Conservation (phyloP, 176 grass and related monocot genomes). For the Neostapfia colusana region DNA sequence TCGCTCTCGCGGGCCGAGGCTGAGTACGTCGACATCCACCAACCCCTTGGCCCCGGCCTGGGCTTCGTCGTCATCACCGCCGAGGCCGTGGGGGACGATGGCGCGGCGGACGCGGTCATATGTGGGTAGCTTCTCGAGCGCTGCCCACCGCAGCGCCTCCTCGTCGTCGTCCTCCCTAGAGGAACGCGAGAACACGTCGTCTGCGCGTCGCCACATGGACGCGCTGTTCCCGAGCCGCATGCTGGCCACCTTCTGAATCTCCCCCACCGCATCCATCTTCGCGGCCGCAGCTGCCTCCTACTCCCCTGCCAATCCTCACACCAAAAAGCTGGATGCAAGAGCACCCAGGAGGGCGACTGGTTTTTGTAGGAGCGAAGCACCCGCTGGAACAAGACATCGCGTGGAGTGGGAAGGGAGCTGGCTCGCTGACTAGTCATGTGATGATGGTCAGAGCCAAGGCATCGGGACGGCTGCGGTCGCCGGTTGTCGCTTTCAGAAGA, state of each 20-base stretch:
- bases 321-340: too few relatives aligned
- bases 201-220: constrained; percentile 53
- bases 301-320: too few relatives aligned
- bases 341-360: too few relatives aligned
- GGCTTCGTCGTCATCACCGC: not conserved
- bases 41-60: constrained; percentile 24
- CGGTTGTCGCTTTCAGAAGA: too few relatives aligned
- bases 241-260: constrained; percentile 51
- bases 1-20: constrained; percentile 44
- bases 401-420: too few relatives aligned
- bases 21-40: constrained; percentile 62
- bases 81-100: constrained; percentile 38
- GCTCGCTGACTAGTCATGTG: too few relatives aligned
- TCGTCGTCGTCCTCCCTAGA: constrained; percentile 73
- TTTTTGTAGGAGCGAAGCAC: too few relatives aligned
- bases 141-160: constrained; percentile 84
- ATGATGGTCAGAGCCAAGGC: too few relatives aligned
- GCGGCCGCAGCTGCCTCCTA: too few relatives aligned
- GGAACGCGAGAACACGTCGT: constrained; percentile 68
- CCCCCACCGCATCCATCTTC: constrained; percentile 46
- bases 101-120: constrained; percentile 69
- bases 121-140: constrained; percentile 83
- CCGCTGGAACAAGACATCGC: too few relatives aligned
- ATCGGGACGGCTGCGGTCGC: too few relatives aligned
- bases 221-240: constrained; percentile 42